Evolutionary conservation across 768 basidiomycete species (phyloP), one percentile per base, ranked within the genome.

Genomic region (Sistotremastrum niveocremeum): DNA sequence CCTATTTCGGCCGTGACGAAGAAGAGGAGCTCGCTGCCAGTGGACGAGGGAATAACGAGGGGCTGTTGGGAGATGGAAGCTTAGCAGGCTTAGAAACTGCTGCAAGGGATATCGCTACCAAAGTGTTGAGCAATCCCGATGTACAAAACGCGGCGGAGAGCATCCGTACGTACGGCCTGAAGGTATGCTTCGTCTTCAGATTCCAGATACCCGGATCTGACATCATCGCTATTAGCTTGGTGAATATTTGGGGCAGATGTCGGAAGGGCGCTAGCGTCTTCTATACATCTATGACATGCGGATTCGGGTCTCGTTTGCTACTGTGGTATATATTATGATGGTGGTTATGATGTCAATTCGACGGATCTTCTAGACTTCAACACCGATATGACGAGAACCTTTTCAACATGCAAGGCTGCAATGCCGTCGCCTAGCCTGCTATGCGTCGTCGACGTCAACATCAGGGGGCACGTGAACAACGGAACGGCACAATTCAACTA

Each of bases 1-100:
- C 90, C 54, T 99, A 98, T 75, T 98, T 95, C 63, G 95, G 94
- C 2, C 74, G 91, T 10, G 79, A 84, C 3, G 91, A 94, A 46
- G 81, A 86, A 47, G 81, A 83, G n/a, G 75, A 76, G 6, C 52
- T 60, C 11, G 63, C 58, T 39, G 66, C 64, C 12, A 61, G 63
- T n/a, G 64, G 62, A n/a, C 59, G 63, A 20, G 65, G 58, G 31
- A 61, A 52, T 33, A 50, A 49, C 34, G 81, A 72, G 20, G 79
- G 74, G 42, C 57, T 79, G 47, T 57, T 71, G 39, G 66, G 67
- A 42, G 72, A 72, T 44, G 68, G 66, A 48, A 67, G 49, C 42
- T 60, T 79, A 34, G 77, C 83, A 4, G 74, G 70, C 8, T 48
- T 78, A 10, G 78, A 80, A 58, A 49, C 56, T 29, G 80, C 79